phyloP scores from a whole-genome alignment of 2,329 filamentous ascomycete species.

The Beauveria asiatica region DNA sequence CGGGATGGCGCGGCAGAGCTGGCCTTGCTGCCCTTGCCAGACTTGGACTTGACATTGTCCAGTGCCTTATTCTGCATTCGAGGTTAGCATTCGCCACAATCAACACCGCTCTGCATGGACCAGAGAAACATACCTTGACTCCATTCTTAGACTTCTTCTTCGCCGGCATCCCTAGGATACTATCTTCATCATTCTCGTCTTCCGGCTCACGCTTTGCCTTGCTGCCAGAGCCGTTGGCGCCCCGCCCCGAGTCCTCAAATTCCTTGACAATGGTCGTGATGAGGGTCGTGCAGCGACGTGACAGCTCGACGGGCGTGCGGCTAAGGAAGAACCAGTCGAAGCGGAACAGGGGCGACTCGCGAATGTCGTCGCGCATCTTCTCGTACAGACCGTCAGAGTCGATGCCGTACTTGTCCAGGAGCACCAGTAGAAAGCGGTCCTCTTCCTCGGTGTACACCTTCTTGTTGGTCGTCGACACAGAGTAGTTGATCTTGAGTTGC shows the following conservation, averaged over 20 bases:
- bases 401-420: conserved; percentile 85
- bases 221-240: conserved; percentile 57
- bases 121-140: conserved; percentile 59
- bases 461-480: conserved; percentile 97
- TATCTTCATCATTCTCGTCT: conserved; percentile 78
- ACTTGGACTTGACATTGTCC: conserved; percentile 83
- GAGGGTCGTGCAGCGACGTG: conserved; percentile 84
- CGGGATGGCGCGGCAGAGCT: conserved; percentile 72
- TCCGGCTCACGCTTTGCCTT: conserved; percentile 65
- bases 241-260: conserved; percentile 63
- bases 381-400: conserved; percentile 89
- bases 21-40: conserved; percentile 57
- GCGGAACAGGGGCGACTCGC: conserved; percentile 86
- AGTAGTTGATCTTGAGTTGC: conserved; percentile 98
- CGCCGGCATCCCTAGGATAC: conserved; percentile 70
- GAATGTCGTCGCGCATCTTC: conserved; percentile 92
- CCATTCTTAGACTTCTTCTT: conserved; percentile 93
- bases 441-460: conserved; percentile 99
- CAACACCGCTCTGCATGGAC: neutral
- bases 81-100: neutral
- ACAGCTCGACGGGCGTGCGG: conserved; percentile 85
- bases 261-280: conserved; percentile 92
- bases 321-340: conserved; percentile 99
- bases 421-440: conserved; percentile 87
- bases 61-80: conserved; percentile 75